phyloP scores from a whole-genome alignment of 345 rosid genomes.

The Brassica cretica region DNA sequence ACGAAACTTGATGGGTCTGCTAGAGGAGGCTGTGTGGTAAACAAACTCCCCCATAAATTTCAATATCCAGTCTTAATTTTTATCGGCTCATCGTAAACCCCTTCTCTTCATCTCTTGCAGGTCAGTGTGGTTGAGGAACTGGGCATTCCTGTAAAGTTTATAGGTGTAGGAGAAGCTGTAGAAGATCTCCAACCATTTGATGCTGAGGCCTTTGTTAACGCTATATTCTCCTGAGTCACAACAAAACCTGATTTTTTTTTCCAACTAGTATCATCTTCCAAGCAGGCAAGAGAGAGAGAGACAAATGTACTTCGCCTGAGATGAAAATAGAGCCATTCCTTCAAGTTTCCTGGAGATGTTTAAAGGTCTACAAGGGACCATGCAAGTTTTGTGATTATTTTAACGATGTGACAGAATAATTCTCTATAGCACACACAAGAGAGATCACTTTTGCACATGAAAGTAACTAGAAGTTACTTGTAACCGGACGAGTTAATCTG shows the following conservation, averaged over 20 bases:
- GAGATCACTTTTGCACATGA: constrained; percentile 16
- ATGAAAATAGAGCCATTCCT: constrained; percentile 8
- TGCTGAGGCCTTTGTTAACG: constrained; percentile 79
- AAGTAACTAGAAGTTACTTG: not conserved
- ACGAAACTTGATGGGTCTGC: constrained; percentile 97
- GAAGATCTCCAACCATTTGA: constrained; percentile 97
- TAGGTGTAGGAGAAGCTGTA: constrained; percentile 90
- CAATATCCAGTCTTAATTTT: not conserved
- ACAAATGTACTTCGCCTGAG: not conserved
- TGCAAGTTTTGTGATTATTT: not conserved
- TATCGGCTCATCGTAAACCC: not conserved
- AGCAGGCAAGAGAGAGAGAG: not conserved
- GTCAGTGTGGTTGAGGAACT: constrained; percentile 94
- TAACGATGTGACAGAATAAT: not conserved
- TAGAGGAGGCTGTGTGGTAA: constrained; percentile 97
- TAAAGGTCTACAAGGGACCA: not conserved
- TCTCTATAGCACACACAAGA: constrained; percentile 6
- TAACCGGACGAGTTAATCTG: not conserved
- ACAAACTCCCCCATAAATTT: constrained; percentile 2
- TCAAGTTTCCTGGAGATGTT: constrained; percentile 19
- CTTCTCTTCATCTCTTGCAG: constrained; percentile 41
- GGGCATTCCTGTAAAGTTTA: constrained; percentile 92
- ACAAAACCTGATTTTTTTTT: not conserved
- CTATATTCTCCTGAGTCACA: constrained; percentile 67
- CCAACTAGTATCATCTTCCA: not conserved